Evolutionary conservation across 1,284 basidiomycete genomes (phyloP), one percentile per base, ranked within the genome.

Genomic region (Apiotrichum akiyoshidainum): DNA sequence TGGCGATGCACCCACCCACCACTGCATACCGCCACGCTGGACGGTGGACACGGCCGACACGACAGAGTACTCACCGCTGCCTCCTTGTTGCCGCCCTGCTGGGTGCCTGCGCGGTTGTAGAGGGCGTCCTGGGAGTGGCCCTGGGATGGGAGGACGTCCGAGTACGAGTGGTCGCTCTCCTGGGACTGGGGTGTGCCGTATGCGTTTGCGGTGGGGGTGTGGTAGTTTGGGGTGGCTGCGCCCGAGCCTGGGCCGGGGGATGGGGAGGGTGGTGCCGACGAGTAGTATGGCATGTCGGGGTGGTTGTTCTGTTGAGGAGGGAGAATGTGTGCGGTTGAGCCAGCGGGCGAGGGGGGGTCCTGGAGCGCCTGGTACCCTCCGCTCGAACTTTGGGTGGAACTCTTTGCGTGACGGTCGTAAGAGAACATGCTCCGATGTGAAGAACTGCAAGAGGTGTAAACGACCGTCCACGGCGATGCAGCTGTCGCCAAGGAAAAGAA

Each of bases 351-450:
- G 12, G 48, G 48, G 17, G 48, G 48, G n/a, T 50, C 48, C 34
- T 14, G 17, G 11, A 50, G 48, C 17, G 48, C 48, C 7, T 50
- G 48, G 21, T 50, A 50, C 35, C 19, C 47, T 1, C 47, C 48
- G 37, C 35, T 39, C 8, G 34, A 12, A 26, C 21, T 40, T 9
- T 39, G 17, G 4, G 22, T 6, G 5, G 35, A 39, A 17, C 26
- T 48, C 47, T 50, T 39, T 14, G 17, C 31, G 33, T 8, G n/a
- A 12, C 48, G 48, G 34, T 40, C 35, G 48, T 50, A 26, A 7
- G 48, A 50, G 48, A 50, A 50, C 48, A 50, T 50, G 48, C 34
- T 48, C 26, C 26, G 26, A 31, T 31, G 26, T n/a, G 22, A 50
- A 16, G 34, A 39, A 19, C 34, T 37, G 19, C 11, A 35, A 35